These are phyloP conservation scores for Talaromyces nanjingensis DNA, from an alignment of 495 filamentous ascomycete species.

Conservation along the genomic window DNA sequence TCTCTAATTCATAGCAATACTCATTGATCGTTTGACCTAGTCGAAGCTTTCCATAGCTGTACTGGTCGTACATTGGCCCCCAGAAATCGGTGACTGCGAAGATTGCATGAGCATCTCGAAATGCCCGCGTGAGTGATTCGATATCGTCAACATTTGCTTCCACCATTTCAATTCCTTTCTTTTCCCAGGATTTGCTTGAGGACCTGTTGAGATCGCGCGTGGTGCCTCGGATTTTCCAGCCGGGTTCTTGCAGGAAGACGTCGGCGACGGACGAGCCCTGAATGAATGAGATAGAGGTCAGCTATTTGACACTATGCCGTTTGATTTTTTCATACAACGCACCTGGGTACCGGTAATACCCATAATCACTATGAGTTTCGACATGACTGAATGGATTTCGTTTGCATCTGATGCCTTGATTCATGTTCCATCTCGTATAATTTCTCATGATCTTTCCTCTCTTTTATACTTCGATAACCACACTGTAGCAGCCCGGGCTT, in stretches of 20 bases:
- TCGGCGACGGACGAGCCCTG: slow-evolving; percentile 21
- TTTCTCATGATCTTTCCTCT: background rate
- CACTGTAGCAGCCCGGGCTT: background rate
- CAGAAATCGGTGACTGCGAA: slow-evolving; percentile 51
- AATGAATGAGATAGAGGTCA: background rate
- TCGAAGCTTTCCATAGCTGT: background rate
- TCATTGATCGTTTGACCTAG: slow-evolving; percentile 19
- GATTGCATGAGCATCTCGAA: slow-evolving; percentile 40
- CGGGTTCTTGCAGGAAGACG: slow-evolving; percentile 17
- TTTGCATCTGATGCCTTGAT: background rate
- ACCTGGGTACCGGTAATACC: slow-evolving; percentile 35
- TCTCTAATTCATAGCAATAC: slow-evolving; percentile 40
- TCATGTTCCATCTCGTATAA: no score
- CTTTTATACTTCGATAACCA: background rate
- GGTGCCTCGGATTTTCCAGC: slow-evolving; percentile 32
- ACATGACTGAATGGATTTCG: background rate
- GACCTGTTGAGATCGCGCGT: slow-evolving; percentile 25
- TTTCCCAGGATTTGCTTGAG: slow-evolving; percentile 26
- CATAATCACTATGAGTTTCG: slow-evolving; percentile 37
- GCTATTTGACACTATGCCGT: background rate
- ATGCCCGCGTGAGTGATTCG: slow-evolving; percentile 33
- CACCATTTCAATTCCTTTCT: slow-evolving; percentile 42
- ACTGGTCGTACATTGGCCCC: slow-evolving; percentile 10
- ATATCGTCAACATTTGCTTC: slow-evolving; percentile 37
- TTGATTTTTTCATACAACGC: background rate